Evolutionary conservation across 805 yeast species (phyloP), one percentile per base, ranked within the genome.

Genomic region (Ogataea nitratoaversa): DNA sequence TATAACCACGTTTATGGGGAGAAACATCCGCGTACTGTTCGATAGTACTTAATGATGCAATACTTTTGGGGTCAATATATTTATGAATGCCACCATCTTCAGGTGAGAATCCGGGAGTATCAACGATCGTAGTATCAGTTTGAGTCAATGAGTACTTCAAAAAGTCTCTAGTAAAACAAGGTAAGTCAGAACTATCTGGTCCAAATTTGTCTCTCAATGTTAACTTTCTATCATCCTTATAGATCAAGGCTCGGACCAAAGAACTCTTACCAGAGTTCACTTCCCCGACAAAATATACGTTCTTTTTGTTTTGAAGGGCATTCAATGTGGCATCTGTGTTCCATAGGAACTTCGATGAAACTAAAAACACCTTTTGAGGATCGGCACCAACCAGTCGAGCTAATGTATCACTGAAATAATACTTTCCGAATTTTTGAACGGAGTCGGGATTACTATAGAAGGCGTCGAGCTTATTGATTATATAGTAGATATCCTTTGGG

Each of bases 201-300:
- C 76, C 76, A 30, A 49, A 54, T 4, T 53, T 33, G 11, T 49
- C 51, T 17, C 55, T 56, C 41, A 65, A 61, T 16, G 39, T 34
- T 20, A 52, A 38, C 4, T 41, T 41, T 19, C 50, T 23, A 40
- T 50, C 44, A 25, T 47, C 48, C 11, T 48, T 25, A 17, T 46
- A 42, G 4, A 55, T 37, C n/a, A 82, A 47, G 16, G 77, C 52
- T 47, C 71, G 74, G 1, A 82, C 67, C 28, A 84, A 48, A 2
- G 82, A 69, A 2, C 87, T 78, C 55, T 84, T 84, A 1, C 95
- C 95, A 12, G 76, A 70, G 52, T 84, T 84, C 9, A 82, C 78
- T 43, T 70, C 71, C 1, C 95, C 95, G 17, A 84, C 62, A 23
- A 84, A 58, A 51, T 75, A 79, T 7, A 74, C 57, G 24, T 63